These are phyloP conservation scores for Aspergillus vadensis DNA, from an alignment of 2,329 filamentous ascomycete genomes.

Conservation along the genomic window DNA sequence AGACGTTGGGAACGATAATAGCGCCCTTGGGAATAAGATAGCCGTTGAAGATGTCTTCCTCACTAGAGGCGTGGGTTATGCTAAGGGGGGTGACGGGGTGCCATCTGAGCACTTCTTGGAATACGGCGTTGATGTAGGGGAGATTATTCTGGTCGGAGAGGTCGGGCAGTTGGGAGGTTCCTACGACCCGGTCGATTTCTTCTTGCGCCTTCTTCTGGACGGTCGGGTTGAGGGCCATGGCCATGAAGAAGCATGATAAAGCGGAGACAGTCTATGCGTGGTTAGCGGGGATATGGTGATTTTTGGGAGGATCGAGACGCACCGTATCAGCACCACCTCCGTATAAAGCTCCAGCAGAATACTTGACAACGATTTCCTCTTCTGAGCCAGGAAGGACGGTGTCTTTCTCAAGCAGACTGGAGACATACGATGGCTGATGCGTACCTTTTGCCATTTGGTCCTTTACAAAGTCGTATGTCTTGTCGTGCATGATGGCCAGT, in stretches of 20 bases:
- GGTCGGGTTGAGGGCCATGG: constrained; percentile 10
- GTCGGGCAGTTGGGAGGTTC: background rate
- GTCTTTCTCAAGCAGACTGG: constrained; percentile 34
- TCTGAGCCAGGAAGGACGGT: background rate
- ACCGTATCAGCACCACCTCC: constrained; percentile 16
- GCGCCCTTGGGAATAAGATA: constrained; percentile 13
- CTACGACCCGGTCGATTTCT: constrained; percentile 13
- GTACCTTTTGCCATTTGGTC: constrained; percentile 39
- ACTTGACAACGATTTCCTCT: constrained; percentile 12
- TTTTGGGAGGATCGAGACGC: background rate
- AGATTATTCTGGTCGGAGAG: constrained; percentile 4
- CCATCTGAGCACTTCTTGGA: constrained; percentile 15
- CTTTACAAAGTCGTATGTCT: constrained; percentile 49
- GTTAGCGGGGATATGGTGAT: background rate
- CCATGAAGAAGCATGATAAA: constrained; percentile 15
- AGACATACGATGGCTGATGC: constrained; percentile 44
- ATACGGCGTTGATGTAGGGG: constrained; percentile 14
- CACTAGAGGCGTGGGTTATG: background rate
- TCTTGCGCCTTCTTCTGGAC: constrained; percentile 13
- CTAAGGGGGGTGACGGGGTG: constrained; percentile 14
- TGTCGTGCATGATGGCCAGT: constrained; percentile 23
- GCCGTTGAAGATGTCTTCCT: constrained; percentile 11
- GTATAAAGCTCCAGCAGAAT: constrained; percentile 6
- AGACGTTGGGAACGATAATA: constrained; percentile 13
- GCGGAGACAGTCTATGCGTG: constrained; percentile 12